Percentiles rank a stretch among this genome's conserved stretches.
These are phyloP conservation scores for Torrubiellomyces zombiae DNA, from an alignment of 2,329 filamentous ascomycete genomes.

Conservation along the genomic window DNA sequence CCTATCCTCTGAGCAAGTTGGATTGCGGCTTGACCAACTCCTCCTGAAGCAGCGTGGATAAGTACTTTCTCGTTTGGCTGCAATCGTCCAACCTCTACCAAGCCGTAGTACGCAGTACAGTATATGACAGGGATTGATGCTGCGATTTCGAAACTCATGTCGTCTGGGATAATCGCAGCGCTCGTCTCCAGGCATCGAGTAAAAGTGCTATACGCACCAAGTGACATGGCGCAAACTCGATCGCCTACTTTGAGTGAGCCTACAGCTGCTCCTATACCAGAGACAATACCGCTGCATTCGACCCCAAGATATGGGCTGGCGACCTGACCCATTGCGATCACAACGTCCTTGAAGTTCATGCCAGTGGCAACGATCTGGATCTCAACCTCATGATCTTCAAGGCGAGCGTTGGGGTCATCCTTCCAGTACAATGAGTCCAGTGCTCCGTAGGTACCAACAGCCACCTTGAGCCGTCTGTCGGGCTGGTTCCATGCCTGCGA, in stretches of 20 bases:
- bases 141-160: slow-evolving; percentile 13
- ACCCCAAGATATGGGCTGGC: slow-evolving; percentile 7
- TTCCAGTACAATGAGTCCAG: slow-evolving; percentile 24
- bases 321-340: slow-evolving; percentile 9
- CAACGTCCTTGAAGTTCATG: slow-evolving; percentile 23
- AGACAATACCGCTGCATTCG: slow-evolving; percentile 10
- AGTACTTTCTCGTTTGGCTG: slow-evolving; percentile 14
- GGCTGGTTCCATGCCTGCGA: slow-evolving; percentile 20
- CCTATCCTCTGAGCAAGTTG: slow-evolving; percentile 9
- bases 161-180: slow-evolving; percentile 3
- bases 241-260: slow-evolving; percentile 7
- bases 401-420: slow-evolving; percentile 12
- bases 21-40: slow-evolving; percentile 14
- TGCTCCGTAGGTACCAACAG: slow-evolving; percentile 21
- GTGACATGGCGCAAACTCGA: slow-evolving; percentile 8
- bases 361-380: slow-evolving; percentile 25
- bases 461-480: slow-evolving; percentile 17
- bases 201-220: slow-evolving; percentile 13
- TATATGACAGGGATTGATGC: slow-evolving; percentile 9
- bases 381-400: slow-evolving; percentile 21
- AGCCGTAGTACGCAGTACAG: slow-evolving; percentile 6
- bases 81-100: slow-evolving; percentile 10
- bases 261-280: slow-evolving; percentile 5
- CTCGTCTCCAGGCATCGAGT: slow-evolving; percentile 8
- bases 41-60: slow-evolving; percentile 14